Evolutionary conservation across 2,329 filamentous ascomycete genomes (phyloP), one percentile per base, ranked within the genome.

Genomic region (Fusarium nelsonii): DNA sequence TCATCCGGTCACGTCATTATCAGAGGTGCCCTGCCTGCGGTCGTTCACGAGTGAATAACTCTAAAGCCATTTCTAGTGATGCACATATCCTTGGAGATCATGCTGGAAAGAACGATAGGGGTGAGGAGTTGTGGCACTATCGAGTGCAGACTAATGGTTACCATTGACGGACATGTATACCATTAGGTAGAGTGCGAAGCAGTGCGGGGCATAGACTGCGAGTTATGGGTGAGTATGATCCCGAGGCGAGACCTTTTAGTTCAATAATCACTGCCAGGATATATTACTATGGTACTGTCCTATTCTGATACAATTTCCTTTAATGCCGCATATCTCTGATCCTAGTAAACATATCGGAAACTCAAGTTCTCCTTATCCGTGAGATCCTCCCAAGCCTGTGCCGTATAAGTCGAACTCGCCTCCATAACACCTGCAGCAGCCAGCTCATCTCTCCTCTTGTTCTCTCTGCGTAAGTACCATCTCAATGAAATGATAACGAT

Each of bases 331-430:
- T 10, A 23, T 14, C 20, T 20, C 4, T 20, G 4, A 23, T 36
- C 2, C 32, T 61, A 61, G 37, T 61, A 61, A 4, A 87, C 83
- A 72, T 90, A 90, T 62, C 87, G 81, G 76, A 90, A 90, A 64
- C 85, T 85, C 30, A 83, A 71, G 72, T 90, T 90, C 81, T 89
- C 85, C 76, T 78, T 81, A 73, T 90, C 88, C 8, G 88, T 90
- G 73, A 88, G 78, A 74, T 90, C 88, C 73, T 90, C 87, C 74
- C 88, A 90, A 2, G 85, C 87, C 71, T 88, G 85, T 0, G 44
- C 61, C 6, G 68, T 65, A 15, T 54, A 56, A 8, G 59, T 58
- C 7, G 83, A 82, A 4, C 75, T 79, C 1, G 80, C 80, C 68
- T 80, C 79, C 0, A 74, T 61, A 1, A 82, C 80, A n/a, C 81